Base-by-base conservation (phyloP, 2,329 filamentous ascomycete genomes). In the Pestalotiopsis sp. region DNA sequence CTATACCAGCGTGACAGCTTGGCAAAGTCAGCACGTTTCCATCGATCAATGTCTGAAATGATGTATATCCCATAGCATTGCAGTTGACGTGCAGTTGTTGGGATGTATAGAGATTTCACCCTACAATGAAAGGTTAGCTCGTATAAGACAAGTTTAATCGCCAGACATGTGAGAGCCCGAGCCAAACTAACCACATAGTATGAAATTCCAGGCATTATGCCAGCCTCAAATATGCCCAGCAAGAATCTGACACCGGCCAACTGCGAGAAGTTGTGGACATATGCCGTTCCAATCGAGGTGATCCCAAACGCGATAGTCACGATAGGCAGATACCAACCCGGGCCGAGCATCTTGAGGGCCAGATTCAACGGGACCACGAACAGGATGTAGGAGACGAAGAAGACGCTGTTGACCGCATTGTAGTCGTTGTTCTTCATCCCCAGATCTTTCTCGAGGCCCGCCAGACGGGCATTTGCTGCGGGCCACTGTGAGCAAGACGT, bases 361-460 rank as follows among this genome's bases (percentile, higher is more conserved):
- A 93, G 85, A 71, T 90, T 93, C 66, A 84, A 84, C 0, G 92
- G 91, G 58, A 94, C 90, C 77, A 93, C 88, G 72, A 91, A 92
- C 63, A 93, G 27, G 73, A 93, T 92, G 78, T 94, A 94, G 9
- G 88, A 88, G 76, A 93, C 84, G 78, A 92, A 93, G 80, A 93
- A 93, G 71, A 90, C 76, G 13, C 90, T 90, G 3, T 94, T 83
- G 2, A 93, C 82, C 27, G 80, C 80, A 74, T 93, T 94, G 81
- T 92, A 93, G 75, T 92, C 90, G 75, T 92, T 89, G 31, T 86
- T 86, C 14, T 76, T 78, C 67, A 93, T 78, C 0, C 80, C 76
- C 0, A 93, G 84, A 65, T 92, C 91, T 41, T 81, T 83, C 67
- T 91, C 88, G 20, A 93, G 81, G 0, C 90, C 90, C 3, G 90